Percentiles rank a stretch among this genome's conserved stretches.
These are phyloP conservation scores for Metschnikowia rubicola DNA, from an alignment of 805 yeast species.

Conservation along the genomic window DNA sequence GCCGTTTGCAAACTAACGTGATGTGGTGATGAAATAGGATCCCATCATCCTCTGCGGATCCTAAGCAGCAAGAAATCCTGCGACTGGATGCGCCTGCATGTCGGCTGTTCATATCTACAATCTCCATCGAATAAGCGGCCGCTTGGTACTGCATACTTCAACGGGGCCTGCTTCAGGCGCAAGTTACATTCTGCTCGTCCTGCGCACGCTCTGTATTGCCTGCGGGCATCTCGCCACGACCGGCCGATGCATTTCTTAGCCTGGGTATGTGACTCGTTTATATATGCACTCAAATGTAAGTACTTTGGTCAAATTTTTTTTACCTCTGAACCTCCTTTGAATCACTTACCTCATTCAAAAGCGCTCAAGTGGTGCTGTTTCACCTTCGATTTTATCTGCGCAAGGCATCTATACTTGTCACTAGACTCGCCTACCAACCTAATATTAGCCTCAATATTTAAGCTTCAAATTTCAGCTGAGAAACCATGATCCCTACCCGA, in stretches of 20 bases:
- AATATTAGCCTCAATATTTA: too few species aligned
- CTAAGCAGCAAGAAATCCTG: too few species aligned
- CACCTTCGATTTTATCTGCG: too few species aligned
- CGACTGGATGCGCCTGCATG: slow-evolving; percentile 1
- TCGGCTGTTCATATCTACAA: slow-evolving; percentile 6
- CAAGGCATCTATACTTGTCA: too few species aligned
- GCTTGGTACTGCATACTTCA: slow-evolving; percentile 9
- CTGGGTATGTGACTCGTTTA: slow-evolving; percentile 4
- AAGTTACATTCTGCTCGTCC: not conserved
- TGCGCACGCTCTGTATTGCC: not conserved
- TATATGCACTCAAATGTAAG: slow-evolving; percentile 1
- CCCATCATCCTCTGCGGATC: too few species aligned
- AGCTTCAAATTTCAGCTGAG: not conserved
- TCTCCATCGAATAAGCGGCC: slow-evolving; percentile 18
- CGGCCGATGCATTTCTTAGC: slow-evolving; percentile 3
- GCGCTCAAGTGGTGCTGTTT: too few species aligned
- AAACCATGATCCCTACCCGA: slow-evolving; percentile 22
- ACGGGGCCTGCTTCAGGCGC: not conserved
- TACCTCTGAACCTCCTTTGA: too few species aligned
- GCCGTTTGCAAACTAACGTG: too few species aligned
- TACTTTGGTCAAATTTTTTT: too few species aligned
- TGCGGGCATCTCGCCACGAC: slow-evolving; percentile 5
- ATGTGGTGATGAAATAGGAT: too few species aligned
- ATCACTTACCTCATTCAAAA: too few species aligned
- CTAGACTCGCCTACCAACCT: too few species aligned